phyloP scores from a whole-genome alignment of 176 grass and related monocot species.

The Carex cristatella region DNA sequence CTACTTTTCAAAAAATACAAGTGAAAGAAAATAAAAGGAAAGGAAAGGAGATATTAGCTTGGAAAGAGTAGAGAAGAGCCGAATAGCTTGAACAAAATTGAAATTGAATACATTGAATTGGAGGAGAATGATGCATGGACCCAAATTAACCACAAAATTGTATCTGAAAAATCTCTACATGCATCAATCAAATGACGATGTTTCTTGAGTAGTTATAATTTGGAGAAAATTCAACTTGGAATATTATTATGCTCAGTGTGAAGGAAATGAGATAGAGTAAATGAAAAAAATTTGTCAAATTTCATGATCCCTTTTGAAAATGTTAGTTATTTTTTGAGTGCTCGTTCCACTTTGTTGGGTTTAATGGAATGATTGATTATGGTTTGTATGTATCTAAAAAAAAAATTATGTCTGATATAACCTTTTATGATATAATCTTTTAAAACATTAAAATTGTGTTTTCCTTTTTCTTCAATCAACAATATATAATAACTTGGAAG shows the following conservation, averaged over 20 bases:
- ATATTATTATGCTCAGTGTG: too few relatives aligned
- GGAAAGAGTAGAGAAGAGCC: background rate
- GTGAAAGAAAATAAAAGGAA: background rate
- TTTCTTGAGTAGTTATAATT: background rate
- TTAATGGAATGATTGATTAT: background rate
- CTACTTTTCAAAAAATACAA: background rate
- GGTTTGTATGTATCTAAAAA: background rate
- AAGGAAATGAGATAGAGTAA: too few relatives aligned
- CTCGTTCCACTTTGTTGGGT: background rate
- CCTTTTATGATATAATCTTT: too few relatives aligned
- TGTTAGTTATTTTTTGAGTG: background rate
- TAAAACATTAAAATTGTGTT: too few relatives aligned
- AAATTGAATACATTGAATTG: background rate
- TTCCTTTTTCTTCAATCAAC: too few relatives aligned
- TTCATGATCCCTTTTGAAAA: background rate
- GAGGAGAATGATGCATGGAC: background rate
- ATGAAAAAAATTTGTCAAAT: background rate
- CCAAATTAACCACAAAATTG: background rate
- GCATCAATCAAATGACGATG: background rate
- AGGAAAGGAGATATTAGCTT: background rate
- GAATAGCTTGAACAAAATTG: background rate
- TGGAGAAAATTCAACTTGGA: background rate
- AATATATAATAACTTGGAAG: too few relatives aligned
- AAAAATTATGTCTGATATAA: background rate
- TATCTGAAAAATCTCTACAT: background rate